Percentiles rank a stretch among this genome's conserved stretches.
Conservation (phyloP, 495 filamentous ascomycete genomes). For the Aspergillus asperescens region DNA sequence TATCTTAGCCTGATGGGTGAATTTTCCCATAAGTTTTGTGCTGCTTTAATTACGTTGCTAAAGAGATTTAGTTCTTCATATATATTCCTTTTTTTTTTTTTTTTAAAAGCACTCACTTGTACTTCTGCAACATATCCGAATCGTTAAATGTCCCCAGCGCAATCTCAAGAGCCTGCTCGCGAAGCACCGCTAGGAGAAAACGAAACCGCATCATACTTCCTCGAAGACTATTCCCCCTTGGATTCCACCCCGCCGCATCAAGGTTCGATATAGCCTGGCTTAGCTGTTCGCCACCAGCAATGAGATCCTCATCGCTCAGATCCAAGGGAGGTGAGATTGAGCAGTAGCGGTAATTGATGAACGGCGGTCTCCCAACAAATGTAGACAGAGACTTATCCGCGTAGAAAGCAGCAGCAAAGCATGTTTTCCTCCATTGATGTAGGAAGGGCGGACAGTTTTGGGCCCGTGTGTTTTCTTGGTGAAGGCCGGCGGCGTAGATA, state of each 20-base stretch:
- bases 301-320: conserved; percentile 47
- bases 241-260: conserved; percentile 52
- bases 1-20: conserved; percentile 33
- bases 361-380: conserved; percentile 54
- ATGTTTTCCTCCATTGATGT: conserved; percentile 43
- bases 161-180: conserved; percentile 57
- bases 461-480: conserved; percentile 43
- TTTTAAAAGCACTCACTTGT: conserved; percentile 39
- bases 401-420: conserved; percentile 51
- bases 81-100: too few species aligned
- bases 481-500: conserved; percentile 53
- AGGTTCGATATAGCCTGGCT: conserved; percentile 39
- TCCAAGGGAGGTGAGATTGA: conserved; percentile 53
- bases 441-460: conserved; percentile 49
- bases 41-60: conserved; percentile 33
- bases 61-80: neutral
- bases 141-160: conserved; percentile 43
- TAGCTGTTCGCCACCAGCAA: conserved; percentile 42
- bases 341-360: conserved; percentile 51
- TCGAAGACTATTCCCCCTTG: conserved; percentile 29
- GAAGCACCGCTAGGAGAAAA: conserved; percentile 41
- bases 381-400: conserved; percentile 49
- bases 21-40: conserved; percentile 29
- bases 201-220: conserved; percentile 46
- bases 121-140: conserved; percentile 39